Percentiles rank a stretch among this genome's conserved stretches.
Conservation (phyloP, 2,329 filamentous ascomycete species). For the Beauveria caledonica region DNA sequence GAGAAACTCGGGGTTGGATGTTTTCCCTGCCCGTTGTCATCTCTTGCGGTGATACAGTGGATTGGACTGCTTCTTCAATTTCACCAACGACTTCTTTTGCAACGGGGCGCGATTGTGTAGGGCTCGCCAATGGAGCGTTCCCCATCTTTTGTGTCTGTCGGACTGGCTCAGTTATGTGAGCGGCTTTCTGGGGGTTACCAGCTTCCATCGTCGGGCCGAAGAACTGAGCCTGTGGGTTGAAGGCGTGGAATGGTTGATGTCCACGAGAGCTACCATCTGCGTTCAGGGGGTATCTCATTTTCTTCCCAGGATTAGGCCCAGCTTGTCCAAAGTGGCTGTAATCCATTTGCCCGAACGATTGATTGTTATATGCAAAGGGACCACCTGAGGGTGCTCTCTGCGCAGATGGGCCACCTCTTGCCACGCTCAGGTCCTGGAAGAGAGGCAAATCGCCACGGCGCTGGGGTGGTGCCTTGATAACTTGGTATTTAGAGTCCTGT, state of each 20-base stretch:
- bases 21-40: neutral
- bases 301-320: neutral
- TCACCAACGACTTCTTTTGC: neutral
- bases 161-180: neutral
- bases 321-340: neutral
- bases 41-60: neutral
- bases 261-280: neutral
- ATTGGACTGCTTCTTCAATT: neutral
- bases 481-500: neutral
- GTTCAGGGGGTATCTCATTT: neutral
- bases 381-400: neutral
- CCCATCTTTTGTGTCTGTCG: neutral
- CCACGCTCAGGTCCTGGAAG: neutral
- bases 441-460: slow-evolving; percentile 1
- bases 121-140: neutral
- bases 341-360: neutral
- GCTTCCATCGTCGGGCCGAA: neutral
- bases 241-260: neutral
- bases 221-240: neutral
- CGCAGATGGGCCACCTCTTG: neutral
- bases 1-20: neutral
- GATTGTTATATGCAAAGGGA: neutral
- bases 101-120: neutral
- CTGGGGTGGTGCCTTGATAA: neutral
- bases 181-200: neutral